Conservation (phyloP, 148 eudicot species). For the Talinum fruticosum region DNA sequence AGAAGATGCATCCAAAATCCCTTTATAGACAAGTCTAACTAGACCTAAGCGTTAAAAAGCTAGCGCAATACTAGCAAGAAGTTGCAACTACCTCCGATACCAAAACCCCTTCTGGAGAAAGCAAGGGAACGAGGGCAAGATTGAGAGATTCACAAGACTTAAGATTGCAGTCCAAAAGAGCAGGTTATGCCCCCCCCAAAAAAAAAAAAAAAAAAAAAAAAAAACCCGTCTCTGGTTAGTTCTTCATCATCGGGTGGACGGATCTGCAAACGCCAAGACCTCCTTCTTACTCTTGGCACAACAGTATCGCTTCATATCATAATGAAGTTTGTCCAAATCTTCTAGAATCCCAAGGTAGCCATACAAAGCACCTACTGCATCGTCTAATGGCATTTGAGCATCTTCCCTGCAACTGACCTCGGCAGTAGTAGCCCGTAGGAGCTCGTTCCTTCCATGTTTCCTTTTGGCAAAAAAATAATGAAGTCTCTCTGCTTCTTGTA, state of each 20-base stretch:
- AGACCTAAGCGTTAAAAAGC: neutral
- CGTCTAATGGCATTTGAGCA: constrained; percentile 17
- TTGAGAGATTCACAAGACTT: no score
- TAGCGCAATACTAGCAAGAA: no score
- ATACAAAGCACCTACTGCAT: constrained; percentile 30
- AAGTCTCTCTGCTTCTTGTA: constrained; percentile 56
- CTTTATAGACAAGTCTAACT: neutral
- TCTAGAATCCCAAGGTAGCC: constrained; percentile 49
- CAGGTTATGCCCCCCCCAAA: neutral
- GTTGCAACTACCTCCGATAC: no score
- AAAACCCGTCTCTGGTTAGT: no score
- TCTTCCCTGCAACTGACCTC: constrained; percentile 5
- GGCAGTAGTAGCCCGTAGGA: constrained; percentile 26
- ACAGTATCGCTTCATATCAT: constrained; percentile 37
- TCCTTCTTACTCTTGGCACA: constrained; percentile 53
- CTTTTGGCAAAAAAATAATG: constrained; percentile 33
- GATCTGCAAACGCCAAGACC: constrained; percentile 16
- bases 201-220: no score
- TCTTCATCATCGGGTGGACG: neutral
- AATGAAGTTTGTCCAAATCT: constrained; percentile 53
- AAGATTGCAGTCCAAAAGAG: neutral
- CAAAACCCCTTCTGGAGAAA: no score
- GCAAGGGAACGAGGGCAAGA: no score
- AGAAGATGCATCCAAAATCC: no score
- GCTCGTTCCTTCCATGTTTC: constrained; percentile 47